Conservation (phyloP, 2,329 filamentous ascomycete species). For the Colletotrichum tropicale region DNA sequence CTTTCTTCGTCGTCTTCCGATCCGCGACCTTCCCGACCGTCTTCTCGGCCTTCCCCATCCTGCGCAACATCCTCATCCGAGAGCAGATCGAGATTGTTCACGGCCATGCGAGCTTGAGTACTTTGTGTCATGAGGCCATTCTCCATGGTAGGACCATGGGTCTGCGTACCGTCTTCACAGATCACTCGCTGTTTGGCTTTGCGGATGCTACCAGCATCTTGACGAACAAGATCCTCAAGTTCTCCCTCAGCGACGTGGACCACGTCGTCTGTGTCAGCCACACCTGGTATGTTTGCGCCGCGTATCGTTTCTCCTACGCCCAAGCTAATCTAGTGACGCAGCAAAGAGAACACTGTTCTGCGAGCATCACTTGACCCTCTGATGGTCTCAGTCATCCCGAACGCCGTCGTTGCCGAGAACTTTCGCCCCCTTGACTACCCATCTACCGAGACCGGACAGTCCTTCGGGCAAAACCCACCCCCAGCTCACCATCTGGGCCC, state of each 20-base stretch:
- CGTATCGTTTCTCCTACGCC: rapidly evolving
- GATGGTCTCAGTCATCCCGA: slow-evolving; percentile 98
- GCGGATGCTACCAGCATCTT: slow-evolving; percentile 95
- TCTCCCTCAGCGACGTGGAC: slow-evolving; percentile 93
- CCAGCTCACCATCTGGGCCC: slow-evolving; percentile 76
- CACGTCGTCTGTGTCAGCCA: slow-evolving; percentile 99
- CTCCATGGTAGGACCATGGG: slow-evolving; percentile 97
- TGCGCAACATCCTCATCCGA: slow-evolving; percentile 92
- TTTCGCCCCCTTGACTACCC: slow-evolving; percentile 71
- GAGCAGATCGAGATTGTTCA: slow-evolving; percentile 97
- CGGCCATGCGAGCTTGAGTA: slow-evolving; percentile 93
- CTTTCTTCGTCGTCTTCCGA: slow-evolving; percentile 94
- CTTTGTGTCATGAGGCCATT: slow-evolving; percentile 92
- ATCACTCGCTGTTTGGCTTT: slow-evolving; percentile 97
- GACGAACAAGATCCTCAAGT: slow-evolving; percentile 96
- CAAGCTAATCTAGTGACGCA: slow-evolving; percentile 39
- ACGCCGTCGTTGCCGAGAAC: slow-evolving; percentile 95
- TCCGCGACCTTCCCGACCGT: slow-evolving; percentile 94
- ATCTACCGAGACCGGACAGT: slow-evolving; percentile 28
- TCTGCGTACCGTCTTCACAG: slow-evolving; percentile 92
- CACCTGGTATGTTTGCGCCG: slow-evolving; percentile 72
- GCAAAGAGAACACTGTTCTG: slow-evolving; percentile 97
- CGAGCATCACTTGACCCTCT: slow-evolving; percentile 92
- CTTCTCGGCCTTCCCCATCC: slow-evolving; percentile 98
- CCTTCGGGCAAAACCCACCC: slow-evolving; percentile 49